Base-by-base conservation (phyloP, 176 grass and related monocot species). In the Chrysopogon serrulatus region DNA sequence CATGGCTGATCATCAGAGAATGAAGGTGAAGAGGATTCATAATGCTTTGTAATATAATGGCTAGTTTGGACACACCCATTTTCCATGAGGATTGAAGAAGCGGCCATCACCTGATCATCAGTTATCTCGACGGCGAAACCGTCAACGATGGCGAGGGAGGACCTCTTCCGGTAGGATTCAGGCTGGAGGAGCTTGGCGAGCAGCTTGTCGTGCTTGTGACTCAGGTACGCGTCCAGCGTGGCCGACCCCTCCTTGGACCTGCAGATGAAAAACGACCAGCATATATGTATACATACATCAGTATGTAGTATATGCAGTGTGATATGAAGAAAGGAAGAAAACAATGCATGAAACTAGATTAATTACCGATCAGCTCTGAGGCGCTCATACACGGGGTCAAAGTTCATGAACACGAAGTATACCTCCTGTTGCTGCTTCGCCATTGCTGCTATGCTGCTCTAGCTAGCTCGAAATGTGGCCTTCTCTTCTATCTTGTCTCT, bases 351-450 rank as follows among this genome's bases (percentile, higher is more conserved):
- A 23, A 21, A 53, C 19, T 51, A 19, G 47, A n/a, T 7, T 56
- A 24, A 32, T 31, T 60, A 98, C 96, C 93, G 83, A 84, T 99
- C 85, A 23, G 91, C 90, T 68, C 83, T 87, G 17, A 92, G 91
- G 74, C 87, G 91, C 60, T 96, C 91, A 32, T 99, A 99, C n/a
- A 89, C 85, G 10, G 90, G 87, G 83, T 99, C 93, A 51, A 94
- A 99, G 85, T 99, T 99, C 96, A 99, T 94, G 96, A 99, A 96
- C 47, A 99, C 96, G 85, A 96, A 99, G 88, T 94, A 99, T 12
- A 96, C 93, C 83, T 99, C 93, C 70, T 89, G 39, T 51, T 90
- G 84, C 51, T 77, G 83, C 63, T 89, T 91, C 73, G 59, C 96
- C 96, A 96, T 94, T 66, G 43, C 49, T 81, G 45, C 43, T n/a